Conservation (phyloP, 139 green algal genomes). For the Microglena sp. region DNA sequence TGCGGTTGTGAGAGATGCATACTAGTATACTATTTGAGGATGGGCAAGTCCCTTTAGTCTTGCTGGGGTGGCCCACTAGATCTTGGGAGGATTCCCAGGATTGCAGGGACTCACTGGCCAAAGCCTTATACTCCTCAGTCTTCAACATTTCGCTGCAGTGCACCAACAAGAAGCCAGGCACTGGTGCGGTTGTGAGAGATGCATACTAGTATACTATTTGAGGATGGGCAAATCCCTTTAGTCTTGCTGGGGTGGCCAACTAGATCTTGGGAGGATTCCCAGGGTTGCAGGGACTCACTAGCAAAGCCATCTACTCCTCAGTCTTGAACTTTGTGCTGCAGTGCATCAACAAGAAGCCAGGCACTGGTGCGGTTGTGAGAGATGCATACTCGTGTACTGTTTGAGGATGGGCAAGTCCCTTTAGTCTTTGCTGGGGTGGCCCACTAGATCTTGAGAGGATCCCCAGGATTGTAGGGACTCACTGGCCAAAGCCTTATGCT, state of each 20-base stretch:
- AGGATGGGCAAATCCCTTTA: constrained; percentile 2
- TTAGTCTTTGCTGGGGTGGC: too few relatives aligned
- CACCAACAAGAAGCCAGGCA: constrained; percentile 56
- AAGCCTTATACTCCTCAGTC: constrained; percentile 71
- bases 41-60: too few relatives aligned
- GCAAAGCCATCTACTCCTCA: constrained; percentile 16
- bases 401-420: too few relatives aligned
- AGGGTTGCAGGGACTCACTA: constrained; percentile 65
- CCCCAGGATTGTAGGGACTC: constrained; percentile 60
- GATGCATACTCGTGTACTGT: not conserved
- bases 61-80: too few relatives aligned
- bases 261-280: too few relatives aligned
- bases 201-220: too few relatives aligned
- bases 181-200: constrained; percentile 14
- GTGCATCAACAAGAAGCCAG: not conserved
- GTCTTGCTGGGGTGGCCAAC: not conserved
- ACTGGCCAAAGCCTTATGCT: constrained; percentile 34
- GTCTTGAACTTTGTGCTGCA: constrained; percentile 19
- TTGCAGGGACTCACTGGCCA: constrained; percentile 66
- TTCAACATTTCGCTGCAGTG: constrained; percentile 64
- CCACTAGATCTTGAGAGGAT: too few relatives aligned
- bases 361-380: not conserved
- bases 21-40: too few relatives aligned
- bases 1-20: not conserved
- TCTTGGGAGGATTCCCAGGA: too few relatives aligned